phyloP scores from a whole-genome alignment of 768 basidiomycete genomes.

The Stropharia rugosoannulata region DNA sequence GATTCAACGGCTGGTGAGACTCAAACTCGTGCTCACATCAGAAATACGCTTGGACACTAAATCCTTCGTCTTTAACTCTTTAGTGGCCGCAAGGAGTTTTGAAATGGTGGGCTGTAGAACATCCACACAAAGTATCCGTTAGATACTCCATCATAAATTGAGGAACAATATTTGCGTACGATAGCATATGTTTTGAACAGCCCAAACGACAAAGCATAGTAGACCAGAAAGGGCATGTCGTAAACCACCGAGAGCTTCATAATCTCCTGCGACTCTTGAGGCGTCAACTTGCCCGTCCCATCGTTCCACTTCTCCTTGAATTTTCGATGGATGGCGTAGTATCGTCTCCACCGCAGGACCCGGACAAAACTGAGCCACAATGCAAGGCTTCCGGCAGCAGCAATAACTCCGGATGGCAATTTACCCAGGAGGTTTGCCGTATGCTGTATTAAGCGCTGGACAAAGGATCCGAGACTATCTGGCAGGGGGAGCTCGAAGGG shows the following conservation, averaged over 20 bases:
- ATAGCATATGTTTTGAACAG: slow-evolving; percentile 49
- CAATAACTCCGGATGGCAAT: no score
- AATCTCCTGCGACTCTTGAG: slow-evolving; percentile 46
- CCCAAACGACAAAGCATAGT: slow-evolving; percentile 43
- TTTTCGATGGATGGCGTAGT: slow-evolving; percentile 39
- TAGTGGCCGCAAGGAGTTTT: slow-evolving; percentile 38
- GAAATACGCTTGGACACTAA: slow-evolving; percentile 42
- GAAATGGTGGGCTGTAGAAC: slow-evolving; percentile 44
- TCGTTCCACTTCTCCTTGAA: slow-evolving; percentile 33
- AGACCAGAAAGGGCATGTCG: slow-evolving; percentile 45
- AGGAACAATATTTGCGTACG: slow-evolving; percentile 5
- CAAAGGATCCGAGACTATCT: no score
- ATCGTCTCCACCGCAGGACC: slow-evolving; percentile 39
- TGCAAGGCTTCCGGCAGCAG: not conserved
- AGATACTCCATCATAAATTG: not conserved
- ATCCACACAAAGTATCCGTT: not conserved
- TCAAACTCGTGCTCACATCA: slow-evolving; percentile 35
- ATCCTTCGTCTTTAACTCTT: slow-evolving; percentile 33
- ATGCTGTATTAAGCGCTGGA: no score
- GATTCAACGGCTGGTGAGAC: not conserved
- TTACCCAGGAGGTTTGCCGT: no score
- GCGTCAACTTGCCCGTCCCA: slow-evolving; percentile 30
- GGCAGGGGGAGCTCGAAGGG: no score
- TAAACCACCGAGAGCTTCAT: slow-evolving; percentile 30
- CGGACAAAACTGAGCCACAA: slow-evolving; percentile 32